Evolutionary conservation across 2,329 filamentous ascomycete genomes (phyloP).

Genomic region (Microascus cirrosus): DNA sequence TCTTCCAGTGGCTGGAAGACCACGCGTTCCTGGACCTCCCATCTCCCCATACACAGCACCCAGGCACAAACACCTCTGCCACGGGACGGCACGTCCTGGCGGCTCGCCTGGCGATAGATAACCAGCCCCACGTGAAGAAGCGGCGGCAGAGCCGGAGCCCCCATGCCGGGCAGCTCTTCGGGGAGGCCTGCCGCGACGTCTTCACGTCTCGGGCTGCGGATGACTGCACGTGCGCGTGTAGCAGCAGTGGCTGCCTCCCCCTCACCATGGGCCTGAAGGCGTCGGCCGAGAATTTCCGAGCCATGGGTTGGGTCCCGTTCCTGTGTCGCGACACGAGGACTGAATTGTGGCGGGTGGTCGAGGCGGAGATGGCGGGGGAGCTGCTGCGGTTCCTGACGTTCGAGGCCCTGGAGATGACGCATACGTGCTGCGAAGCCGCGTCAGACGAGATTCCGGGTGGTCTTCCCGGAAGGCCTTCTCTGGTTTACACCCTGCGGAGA

Average conservation of each 20-base stretch:
- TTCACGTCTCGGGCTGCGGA: neutral
- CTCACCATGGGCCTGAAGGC: neutral
- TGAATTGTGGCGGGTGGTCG: neutral
- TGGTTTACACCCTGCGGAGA: neutral
- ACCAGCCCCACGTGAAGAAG: no score
- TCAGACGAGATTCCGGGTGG: neutral
- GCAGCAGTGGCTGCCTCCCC: neutral
- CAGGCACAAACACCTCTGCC: neutral
- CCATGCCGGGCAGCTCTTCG: neutral
- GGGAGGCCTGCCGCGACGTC: neutral
- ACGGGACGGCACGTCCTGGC: neutral
- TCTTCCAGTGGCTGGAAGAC: neutral
- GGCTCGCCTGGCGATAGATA: neutral
- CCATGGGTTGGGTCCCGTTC: neutral
- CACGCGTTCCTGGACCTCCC: neutral
- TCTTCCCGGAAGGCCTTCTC: neutral
- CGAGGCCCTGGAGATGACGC: neutral
- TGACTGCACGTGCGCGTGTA: neutral
- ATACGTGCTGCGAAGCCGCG: neutral
- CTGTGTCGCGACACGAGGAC: neutral
- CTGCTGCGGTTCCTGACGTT: neutral
- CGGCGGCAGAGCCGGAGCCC: no score
- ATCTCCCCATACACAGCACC: neutral
- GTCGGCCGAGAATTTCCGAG: neutral
- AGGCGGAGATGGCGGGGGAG: neutral